Evolutionary conservation across 768 basidiomycete genomes (phyloP), one percentile per base, ranked within the genome.

Genomic region (Zangia roseola): DNA sequence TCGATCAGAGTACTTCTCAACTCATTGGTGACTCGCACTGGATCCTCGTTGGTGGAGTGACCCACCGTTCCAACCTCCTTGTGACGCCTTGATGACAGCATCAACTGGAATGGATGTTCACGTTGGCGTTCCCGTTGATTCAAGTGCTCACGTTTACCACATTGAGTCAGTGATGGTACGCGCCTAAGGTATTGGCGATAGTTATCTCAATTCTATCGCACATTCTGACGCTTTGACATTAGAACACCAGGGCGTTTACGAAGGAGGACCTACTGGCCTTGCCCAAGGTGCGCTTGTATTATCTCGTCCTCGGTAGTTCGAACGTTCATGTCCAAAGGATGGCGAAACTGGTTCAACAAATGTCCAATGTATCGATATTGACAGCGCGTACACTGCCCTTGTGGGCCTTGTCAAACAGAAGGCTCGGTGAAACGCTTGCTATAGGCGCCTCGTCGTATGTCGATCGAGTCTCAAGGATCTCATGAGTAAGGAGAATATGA

Each of bases 201-300:
- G 3, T 30, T 10, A 14, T 31, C 30, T 14, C 14, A 14, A 31
- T 31, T 14, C 30, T 14, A 14, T 31, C 30, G n/a, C n/a, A 31
- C 6, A 13, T 31, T 6, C 30, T 31, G 30, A 31, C 13, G 30
- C 30, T 13, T 3, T 31, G 30, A 14, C 3, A 13, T 31, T 14
- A 7, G 6, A 4, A 14, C 14, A 31, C 10, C 12, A 31, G 30
- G 30, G 4, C 95, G 4, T 98, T 98, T 71, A 94, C 91, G n/a
- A 91, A 92, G 66, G 84, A 94, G 62, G 88, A 88, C 13, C 72
- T 98, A 23, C 71, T 94, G 40, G 85, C 87, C 54, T 93, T 97
- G 83, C 84, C 97, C 53, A 94, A 98, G 73, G 89, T 90, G 24
- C 5, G 65, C 57, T 12, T 8, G 7, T 16, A 2, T 38, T 20